Percentiles rank a stretch among this genome's conserved stretches.
These are phyloP conservation scores for Malus sieversii DNA, from an alignment of 306 rosid genomes.

Conservation along the genomic window DNA sequence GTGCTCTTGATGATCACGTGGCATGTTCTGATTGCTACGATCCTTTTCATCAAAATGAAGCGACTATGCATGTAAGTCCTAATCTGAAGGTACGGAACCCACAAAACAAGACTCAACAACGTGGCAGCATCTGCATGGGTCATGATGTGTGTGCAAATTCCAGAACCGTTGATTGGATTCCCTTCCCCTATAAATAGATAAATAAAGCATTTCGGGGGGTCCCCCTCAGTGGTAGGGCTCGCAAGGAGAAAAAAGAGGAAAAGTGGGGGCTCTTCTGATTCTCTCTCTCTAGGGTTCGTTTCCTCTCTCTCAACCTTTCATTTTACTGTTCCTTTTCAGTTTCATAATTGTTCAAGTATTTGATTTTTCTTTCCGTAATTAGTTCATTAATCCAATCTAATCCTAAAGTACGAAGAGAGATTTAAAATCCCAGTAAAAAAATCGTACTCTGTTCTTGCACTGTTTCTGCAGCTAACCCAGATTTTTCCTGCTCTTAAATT, in stretches of 20 bases:
- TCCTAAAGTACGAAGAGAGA: conserved; percentile 32
- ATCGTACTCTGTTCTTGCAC: conserved; percentile 12
- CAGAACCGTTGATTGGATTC: conserved; percentile 25
- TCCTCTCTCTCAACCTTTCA: conserved; percentile 17
- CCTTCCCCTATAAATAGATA: conserved; percentile 19
- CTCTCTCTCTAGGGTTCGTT: conserved; percentile 54
- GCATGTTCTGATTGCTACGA: background rate
- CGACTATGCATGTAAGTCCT: background rate
- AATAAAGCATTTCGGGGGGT: conserved; percentile 26
- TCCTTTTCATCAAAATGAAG: background rate
- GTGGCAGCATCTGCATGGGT: conserved; percentile 19
- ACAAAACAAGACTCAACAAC: background rate
- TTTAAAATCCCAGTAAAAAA: conserved; percentile 32
- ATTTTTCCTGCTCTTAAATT: background rate
- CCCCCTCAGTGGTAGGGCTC: conserved; percentile 30
- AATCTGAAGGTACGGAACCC: background rate
- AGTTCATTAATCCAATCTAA: conserved; percentile 29
- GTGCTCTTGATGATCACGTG: background rate
- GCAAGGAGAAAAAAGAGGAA: conserved; percentile 13
- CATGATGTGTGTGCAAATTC: background rate
- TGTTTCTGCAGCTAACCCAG: background rate
- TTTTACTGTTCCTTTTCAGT: background rate
- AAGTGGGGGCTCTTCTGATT: conserved; percentile 48
- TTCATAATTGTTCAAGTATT: background rate
- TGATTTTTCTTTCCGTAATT: conserved; percentile 1